Base-by-base conservation (phyloP, 345 rosid genomes). In the Euphorbia lathyris region DNA sequence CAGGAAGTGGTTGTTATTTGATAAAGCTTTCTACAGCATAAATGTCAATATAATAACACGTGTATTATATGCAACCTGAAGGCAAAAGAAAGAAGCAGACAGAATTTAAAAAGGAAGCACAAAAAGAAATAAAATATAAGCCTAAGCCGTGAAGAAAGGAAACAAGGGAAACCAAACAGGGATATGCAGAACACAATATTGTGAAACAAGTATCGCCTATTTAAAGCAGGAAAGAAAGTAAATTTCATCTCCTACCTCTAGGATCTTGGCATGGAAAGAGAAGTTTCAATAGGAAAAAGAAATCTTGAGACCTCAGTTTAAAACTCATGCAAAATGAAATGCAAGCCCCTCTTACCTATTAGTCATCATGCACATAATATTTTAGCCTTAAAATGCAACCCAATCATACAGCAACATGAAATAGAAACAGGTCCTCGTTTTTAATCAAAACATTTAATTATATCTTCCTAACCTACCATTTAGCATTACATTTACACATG, bases 1-100 rank as follows among this genome's bases (percentile, higher is more conserved):
- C 67, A 82, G 64, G 11, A 56, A 61, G 47, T 11, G 36, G n/a
- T 16, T 27, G 8, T 42, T 11, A 57, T 25, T 60, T 25, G n/a
- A 20, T 58, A 57, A 23, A 61, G 40, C 55, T 75, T 34, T 30
- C 65, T 60, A 45, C 58, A 58, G 25, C 36, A 43, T 32, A 76
- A 51, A 6, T 50, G 26, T 38, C 29, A 53, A 30, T 36, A 34
- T 53, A 43, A 60, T 67, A 8, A 1, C 3, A 45, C 55, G 43
- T 13, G 23, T 40, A 25, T 13, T 14, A 26, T 7, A 13, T 45
- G 17, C 26, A 57, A 58, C 13, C 20, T 22, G 5, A 32, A 9
- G 4, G 11, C 25, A 58, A 25, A 0, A 17, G 38, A 5, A 9
- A 61, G 5, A 26, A 14, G 6, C 9, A 59, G 1, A 19, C 10